Evolutionary conservation across 2,329 filamentous ascomycete genomes (phyloP), one percentile per base, ranked within the genome.

Genomic region (Stagonosporopsis rhizophila): DNA sequence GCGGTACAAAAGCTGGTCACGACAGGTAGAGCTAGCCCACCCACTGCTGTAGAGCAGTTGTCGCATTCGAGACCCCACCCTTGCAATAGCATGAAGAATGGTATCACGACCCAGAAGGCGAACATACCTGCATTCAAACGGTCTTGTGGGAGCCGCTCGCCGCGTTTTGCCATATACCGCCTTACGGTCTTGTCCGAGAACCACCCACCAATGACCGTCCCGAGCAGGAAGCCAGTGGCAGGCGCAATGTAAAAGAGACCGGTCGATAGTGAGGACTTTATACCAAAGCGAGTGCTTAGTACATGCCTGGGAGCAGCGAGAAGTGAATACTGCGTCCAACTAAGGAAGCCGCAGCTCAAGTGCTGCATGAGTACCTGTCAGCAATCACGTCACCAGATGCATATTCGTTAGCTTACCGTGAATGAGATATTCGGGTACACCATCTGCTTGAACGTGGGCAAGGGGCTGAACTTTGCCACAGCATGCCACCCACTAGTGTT

Each of bases 61-160:
- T 62, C 49, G n/a, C 70, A 49, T 17, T 77, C 30, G 6, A 78
- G 62, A 15, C 71, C 68, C 76, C 76, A 78, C 0, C 76, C 76
- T 25, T 76, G 78, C 0, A 77, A 48, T 0, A 78, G 48, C 0
- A 66, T 70, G 0, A 70, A 63, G 0, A 73, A 34, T 0, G 76
- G 76, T 1, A 78, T 55, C 0, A 78, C 45, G 0, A 73, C 11
- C 6, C 77, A 72, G 14, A 76, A 67, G 0, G 69, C 64, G 0
- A 60, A 54, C 1, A 77, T 52, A 5, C 60, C 58, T 52, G 48
- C 38, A 51, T 57, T 37, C 44, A 68, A 19, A 47, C 69, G 48
- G 67, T 72, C 61, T 46, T 58, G 48, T 54, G 62, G 46, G 52
- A 72, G 49, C 59, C 62, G 59, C 46, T 59, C 35, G 19, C 48